Evolutionary conservation across 164 flowering plant species (phyloP).

Genomic region (Aristolochia fimbriata): DNA sequence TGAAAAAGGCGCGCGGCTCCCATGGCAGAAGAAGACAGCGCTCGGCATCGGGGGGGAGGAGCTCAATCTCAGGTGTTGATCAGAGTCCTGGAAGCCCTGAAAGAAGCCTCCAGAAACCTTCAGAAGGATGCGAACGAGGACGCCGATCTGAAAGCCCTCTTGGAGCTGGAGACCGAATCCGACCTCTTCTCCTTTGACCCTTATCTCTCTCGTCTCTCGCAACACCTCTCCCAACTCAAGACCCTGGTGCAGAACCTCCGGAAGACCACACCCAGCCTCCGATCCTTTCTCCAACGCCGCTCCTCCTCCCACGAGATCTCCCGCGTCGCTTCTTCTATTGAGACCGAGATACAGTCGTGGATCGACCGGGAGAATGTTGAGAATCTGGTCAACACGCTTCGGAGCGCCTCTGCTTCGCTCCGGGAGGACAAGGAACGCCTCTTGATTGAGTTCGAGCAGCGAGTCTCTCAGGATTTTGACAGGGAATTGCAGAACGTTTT

Average conservation of each 20-base stretch:
- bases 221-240: slow-evolving; percentile 33
- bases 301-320: slow-evolving; percentile 51
- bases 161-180: slow-evolving; percentile 41
- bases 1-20: no score
- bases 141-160: slow-evolving; percentile 54
- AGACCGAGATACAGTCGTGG: slow-evolving; percentile 70
- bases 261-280: slow-evolving; percentile 18
- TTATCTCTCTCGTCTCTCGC: slow-evolving; percentile 43
- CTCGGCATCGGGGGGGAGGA: neutral
- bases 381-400: slow-evolving; percentile 24
- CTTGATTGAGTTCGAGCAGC: slow-evolving; percentile 31
- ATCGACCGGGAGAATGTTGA: slow-evolving; percentile 67
- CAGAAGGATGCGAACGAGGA: slow-evolving; percentile 25
- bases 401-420: slow-evolving; percentile 6
- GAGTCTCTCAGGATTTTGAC: slow-evolving; percentile 53
- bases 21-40: slow-evolving; percentile 1
- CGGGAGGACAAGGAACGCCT: slow-evolving; percentile 30
- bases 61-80: slow-evolving; percentile 23
- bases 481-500: slow-evolving; percentile 56
- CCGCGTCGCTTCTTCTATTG: slow-evolving; percentile 58
- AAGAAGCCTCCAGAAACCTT: slow-evolving; percentile 61
- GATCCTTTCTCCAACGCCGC: slow-evolving; percentile 47
- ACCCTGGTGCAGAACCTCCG: slow-evolving; percentile 24
- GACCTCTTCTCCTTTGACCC: slow-evolving; percentile 50
- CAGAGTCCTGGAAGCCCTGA: slow-evolving; percentile 56